A percentile compares a stretch with the other conserved stretches of the same genome.
Evolutionary conservation across 495 filamentous ascomycete genomes (phyloP).

Genomic region (Sabuloglossum arenarium): DNA sequence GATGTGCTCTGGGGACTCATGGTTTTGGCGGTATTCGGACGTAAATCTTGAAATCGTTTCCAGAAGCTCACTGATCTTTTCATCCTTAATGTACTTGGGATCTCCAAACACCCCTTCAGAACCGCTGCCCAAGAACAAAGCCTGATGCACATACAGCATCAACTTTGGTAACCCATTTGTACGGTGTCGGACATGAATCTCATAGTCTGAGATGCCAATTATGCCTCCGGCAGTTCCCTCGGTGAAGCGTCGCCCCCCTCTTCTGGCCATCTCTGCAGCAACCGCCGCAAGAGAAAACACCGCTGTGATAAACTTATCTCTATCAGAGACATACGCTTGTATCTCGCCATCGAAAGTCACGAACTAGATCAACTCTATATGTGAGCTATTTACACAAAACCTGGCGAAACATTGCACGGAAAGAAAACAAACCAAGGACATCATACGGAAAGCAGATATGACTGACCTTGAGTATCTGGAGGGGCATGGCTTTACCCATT

Average conservation of each 20-base stretch:
- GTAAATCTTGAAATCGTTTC: not conserved
- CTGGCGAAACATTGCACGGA: no score
- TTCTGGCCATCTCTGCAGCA: not conserved
- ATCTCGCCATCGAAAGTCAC: not conserved
- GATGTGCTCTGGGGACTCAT: not conserved
- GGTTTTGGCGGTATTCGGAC: no score
- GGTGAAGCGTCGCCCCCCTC: not conserved
- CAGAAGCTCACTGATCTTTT: not conserved
- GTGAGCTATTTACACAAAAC: not conserved
- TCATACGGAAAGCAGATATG: not conserved
- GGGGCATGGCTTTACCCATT: not conserved
- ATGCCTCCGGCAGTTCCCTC: not conserved
- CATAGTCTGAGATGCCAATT: not conserved
- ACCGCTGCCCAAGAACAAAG: not conserved
- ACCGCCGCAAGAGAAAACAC: not conserved
- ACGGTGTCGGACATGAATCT: not conserved
- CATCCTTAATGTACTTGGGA: not conserved
- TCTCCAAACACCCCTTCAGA: not conserved
- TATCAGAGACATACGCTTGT: slow-evolving; percentile 2
- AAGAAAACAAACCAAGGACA: not conserved
- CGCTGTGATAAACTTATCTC: not conserved
- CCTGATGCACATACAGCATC: not conserved
- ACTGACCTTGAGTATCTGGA: not conserved
- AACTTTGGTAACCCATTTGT: not conserved
- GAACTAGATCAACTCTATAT: not conserved